These are phyloP conservation scores for Xylaria polymorpha DNA, from an alignment of 2,329 filamentous ascomycete species.

Conservation along the genomic window DNA sequence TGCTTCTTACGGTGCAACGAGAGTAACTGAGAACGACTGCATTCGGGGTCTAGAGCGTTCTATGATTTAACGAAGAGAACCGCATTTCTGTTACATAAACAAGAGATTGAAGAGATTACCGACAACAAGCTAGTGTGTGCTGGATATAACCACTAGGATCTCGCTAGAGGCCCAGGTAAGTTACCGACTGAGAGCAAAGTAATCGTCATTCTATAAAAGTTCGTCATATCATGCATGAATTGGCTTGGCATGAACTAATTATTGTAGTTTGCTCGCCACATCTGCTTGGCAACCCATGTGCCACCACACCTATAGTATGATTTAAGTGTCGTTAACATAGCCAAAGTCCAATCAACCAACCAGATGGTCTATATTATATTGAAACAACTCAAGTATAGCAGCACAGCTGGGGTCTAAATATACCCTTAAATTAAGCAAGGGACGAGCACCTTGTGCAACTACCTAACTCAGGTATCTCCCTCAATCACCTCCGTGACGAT, in stretches of 20 bases:
- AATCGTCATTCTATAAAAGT: not conserved
- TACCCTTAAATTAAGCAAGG: no score
- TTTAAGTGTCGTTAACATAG: not conserved
- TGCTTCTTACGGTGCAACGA: no score
- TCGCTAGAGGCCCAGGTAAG: not conserved
- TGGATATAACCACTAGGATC: not conserved
- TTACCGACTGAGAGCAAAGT: not conserved
- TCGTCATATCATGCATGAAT: not conserved
- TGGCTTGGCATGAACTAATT: not conserved
- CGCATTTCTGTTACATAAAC: not conserved
- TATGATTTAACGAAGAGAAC: not conserved
- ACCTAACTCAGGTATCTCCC: no score
- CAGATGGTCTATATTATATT: no score
- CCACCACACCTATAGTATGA: not conserved
- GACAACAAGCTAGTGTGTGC: no score
- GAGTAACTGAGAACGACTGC: no score
- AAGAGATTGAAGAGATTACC: not conserved
- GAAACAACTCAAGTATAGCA: no score
- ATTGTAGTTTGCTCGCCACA: not conserved
- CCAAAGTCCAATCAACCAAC: not conserved
- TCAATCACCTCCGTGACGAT: no score
- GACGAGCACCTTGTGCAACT: no score
- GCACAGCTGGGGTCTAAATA: no score
- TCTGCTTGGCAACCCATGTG: no score
- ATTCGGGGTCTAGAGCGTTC: no score